Conservation (phyloP, 805 yeast species). For the Yarrowia alimentaria region DNA sequence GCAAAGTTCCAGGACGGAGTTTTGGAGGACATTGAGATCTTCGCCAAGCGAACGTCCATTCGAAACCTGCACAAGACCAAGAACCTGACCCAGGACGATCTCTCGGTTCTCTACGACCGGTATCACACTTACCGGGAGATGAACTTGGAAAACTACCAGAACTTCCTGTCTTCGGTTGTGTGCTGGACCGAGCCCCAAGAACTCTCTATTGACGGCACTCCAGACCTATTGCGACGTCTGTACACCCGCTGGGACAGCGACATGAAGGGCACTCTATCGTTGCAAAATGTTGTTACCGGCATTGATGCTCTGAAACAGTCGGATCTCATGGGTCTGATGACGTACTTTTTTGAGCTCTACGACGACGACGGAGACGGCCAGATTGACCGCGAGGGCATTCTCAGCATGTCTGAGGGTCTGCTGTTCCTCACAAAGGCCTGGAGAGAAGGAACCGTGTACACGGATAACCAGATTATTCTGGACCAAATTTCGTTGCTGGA, state of each 20-base stretch:
- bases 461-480: slow-evolving; percentile 34
- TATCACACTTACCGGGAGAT: slow-evolving; percentile 61
- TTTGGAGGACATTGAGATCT: slow-evolving; percentile 79
- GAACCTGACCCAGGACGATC: slow-evolving; percentile 54
- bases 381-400: slow-evolving; percentile 73
- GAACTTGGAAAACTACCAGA: slow-evolving; percentile 67
- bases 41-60: slow-evolving; percentile 88
- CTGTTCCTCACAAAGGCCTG: slow-evolving; percentile 80
- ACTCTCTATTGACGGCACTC: slow-evolving; percentile 30
- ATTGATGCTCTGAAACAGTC: slow-evolving; percentile 64
- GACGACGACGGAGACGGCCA: slow-evolving; percentile 58
- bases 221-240: slow-evolving; percentile 58
- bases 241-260: slow-evolving; percentile 71
- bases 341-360: slow-evolving; percentile 75
- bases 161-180: slow-evolving; percentile 74
- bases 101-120: slow-evolving; percentile 77
- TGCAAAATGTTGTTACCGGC: slow-evolving; percentile 72
- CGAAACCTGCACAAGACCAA: slow-evolving; percentile 77
- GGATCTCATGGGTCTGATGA: slow-evolving; percentile 75
- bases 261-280: slow-evolving; percentile 51
- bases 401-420: slow-evolving; percentile 84
- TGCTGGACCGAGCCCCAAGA: slow-evolving; percentile 57
- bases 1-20: slow-evolving; percentile 71
- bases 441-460: slow-evolving; percentile 53
- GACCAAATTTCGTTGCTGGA: slow-evolving; percentile 18